Evolutionary conservation across 305 asterid genomes (phyloP).

Genomic region (Striga hermonthica): DNA sequence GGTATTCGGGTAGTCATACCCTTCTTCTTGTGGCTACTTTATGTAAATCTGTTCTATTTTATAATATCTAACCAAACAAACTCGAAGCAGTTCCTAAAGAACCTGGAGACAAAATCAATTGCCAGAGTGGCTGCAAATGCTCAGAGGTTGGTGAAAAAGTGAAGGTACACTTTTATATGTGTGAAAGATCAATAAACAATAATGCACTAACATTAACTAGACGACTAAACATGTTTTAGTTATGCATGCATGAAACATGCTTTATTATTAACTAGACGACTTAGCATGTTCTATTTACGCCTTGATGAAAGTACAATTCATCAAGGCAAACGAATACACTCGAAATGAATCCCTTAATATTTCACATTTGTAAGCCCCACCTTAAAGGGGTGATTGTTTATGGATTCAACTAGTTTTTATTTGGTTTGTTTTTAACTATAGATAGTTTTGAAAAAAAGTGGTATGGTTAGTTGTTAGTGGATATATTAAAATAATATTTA

Average conservation of each 20-base stretch:
- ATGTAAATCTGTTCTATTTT: slow-evolving; percentile 3
- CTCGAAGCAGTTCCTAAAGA: slow-evolving; percentile 43
- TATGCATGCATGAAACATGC: background rate
- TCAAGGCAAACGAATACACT: no score
- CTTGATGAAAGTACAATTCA: background rate
- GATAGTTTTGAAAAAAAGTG: no score
- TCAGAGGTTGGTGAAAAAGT: slow-evolving; percentile 41
- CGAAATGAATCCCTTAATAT: no score
- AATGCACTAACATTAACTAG: background rate
- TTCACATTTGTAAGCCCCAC: no score
- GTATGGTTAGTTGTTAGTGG: no score
- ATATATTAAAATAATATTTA: no score
- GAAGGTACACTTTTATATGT: slow-evolving; percentile 42
- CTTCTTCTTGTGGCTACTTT: slow-evolving; percentile 23
- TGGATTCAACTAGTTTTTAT: no score
- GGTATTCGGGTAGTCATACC: slow-evolving; percentile 36
- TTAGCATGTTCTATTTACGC: no score
- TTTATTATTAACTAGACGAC: background rate
- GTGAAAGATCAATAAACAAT: slow-evolving; percentile 6
- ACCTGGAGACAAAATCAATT: slow-evolving; percentile 57
- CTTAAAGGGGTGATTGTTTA: no score
- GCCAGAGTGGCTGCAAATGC: slow-evolving; percentile 53
- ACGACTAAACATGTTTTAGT: background rate
- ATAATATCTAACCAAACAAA: slow-evolving; percentile 13
- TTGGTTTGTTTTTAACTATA: no score